Percentiles rank a stretch among this genome's conserved stretches.
Evolutionary conservation across 805 yeast genomes (phyloP).

Genomic region (Saccharomycopsis sp.): DNA sequence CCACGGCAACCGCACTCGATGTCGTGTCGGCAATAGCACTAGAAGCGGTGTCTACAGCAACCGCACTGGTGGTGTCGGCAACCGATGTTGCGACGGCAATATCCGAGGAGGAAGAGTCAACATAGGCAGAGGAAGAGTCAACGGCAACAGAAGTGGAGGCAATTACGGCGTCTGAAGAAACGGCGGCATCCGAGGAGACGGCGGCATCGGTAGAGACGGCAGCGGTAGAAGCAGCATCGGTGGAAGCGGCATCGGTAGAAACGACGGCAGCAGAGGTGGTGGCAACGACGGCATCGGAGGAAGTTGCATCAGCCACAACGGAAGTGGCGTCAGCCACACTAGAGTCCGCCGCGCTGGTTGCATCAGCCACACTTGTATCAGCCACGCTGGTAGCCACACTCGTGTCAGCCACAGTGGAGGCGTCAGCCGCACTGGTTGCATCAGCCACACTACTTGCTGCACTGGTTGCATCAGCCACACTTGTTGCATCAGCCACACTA

Average conservation of each 20-base stretch:
- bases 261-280: slow-evolving; percentile 14
- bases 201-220: slow-evolving; percentile 2
- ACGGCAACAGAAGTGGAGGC: slow-evolving; percentile 7
- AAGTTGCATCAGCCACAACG: not conserved
- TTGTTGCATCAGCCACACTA: not conserved
- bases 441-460: no score
- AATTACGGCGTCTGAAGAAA: slow-evolving; percentile 1
- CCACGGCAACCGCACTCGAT: no score
- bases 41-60: slow-evolving; percentile 24
- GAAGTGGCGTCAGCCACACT: not conserved
- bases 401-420: not conserved
- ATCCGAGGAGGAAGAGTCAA: slow-evolving; percentile 3
- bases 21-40: slow-evolving; percentile 23
- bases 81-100: slow-evolving; percentile 13
- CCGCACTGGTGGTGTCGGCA: slow-evolving; percentile 21
- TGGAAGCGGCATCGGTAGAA: slow-evolving; percentile 3
- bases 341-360: not conserved
- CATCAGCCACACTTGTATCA: not conserved
- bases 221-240: slow-evolving; percentile 6
- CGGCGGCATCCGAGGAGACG: slow-evolving; percentile 6
- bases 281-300: slow-evolving; percentile 11
- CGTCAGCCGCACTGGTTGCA: not conserved
- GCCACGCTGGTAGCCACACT: slow-evolving; percentile 3
- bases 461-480: not conserved
- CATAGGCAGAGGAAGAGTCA: slow-evolving; percentile 9